phyloP scores from a whole-genome alignment of 495 filamentous ascomycete genomes.

The Hypoxylon rickii region DNA sequence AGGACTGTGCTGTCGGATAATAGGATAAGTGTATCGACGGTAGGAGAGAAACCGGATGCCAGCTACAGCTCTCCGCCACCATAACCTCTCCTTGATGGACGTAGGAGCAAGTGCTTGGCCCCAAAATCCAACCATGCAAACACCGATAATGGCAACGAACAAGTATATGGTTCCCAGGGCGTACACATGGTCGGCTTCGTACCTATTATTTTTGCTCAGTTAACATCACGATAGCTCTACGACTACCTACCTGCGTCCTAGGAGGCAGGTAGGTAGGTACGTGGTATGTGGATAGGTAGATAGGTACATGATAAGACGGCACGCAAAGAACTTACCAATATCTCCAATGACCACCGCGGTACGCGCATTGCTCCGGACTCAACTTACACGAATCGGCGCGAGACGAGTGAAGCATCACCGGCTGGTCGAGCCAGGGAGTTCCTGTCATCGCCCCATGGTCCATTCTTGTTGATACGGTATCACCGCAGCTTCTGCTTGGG shows the following conservation, averaged over 20 bases:
- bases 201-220: conserved; percentile 42
- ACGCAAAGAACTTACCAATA: conserved; percentile 46
- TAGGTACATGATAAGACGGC: neutral
- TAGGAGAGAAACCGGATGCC: conserved; percentile 42
- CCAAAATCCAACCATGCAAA: conserved; percentile 51
- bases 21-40: conserved; percentile 41
- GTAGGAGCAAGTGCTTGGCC: conserved; percentile 26
- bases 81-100: conserved; percentile 5
- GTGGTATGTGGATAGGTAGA: no score
- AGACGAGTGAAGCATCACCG: conserved; percentile 54
- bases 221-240: neutral
- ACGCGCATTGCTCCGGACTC: conserved; percentile 53
- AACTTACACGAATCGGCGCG: conserved; percentile 51
- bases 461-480: conserved; percentile 15
- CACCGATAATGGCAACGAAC: conserved; percentile 48
- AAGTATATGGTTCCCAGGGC: conserved; percentile 56
- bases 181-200: conserved; percentile 58
- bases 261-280: no score
- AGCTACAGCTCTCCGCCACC: conserved; percentile 21
- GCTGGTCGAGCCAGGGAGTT: conserved; percentile 51
- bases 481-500: neutral
- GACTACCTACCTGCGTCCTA: neutral
- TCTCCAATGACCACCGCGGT: conserved; percentile 50
- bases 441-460: conserved; percentile 19
- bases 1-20: conserved; percentile 47